A percentile compares a stretch with the other conserved stretches of the same genome.
phyloP scores from a whole-genome alignment of 2,329 filamentous ascomycete genomes.

The Camillea tinctor region DNA sequence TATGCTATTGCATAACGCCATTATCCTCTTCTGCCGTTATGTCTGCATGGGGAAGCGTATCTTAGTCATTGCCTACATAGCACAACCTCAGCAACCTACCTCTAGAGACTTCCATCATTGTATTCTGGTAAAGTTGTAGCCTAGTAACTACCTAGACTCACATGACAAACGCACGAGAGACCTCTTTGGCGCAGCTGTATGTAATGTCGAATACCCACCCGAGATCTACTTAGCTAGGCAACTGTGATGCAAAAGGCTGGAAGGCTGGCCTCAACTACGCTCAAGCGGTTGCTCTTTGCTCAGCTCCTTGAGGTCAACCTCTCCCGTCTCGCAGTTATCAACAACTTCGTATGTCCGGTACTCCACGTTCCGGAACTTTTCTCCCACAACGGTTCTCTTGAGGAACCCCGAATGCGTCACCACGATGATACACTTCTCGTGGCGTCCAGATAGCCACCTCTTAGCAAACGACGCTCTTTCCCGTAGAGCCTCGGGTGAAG shows the following conservation, averaged over 20 bases:
- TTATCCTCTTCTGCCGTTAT: too few species aligned
- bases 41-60: too few species aligned
- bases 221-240: not conserved
- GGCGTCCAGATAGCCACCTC: constrained; percentile 29
- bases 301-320: constrained; percentile 19
- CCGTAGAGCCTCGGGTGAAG: constrained; percentile 27
- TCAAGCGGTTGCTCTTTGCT: constrained; percentile 4
- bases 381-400: constrained; percentile 24
- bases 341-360: constrained; percentile 28
- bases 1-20: too few species aligned
- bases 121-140: too few species aligned
- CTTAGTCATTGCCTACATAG: too few species aligned
- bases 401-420: constrained; percentile 35
- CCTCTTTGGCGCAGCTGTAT: too few species aligned
- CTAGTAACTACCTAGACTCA: too few species aligned
- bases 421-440: constrained; percentile 31
- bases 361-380: constrained; percentile 31
- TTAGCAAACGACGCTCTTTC: constrained; percentile 27
- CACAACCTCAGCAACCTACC: too few species aligned
- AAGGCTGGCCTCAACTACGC: not conserved
- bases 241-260: not conserved
- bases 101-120: too few species aligned
- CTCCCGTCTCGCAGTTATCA: constrained; percentile 9
- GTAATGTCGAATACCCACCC: too few species aligned
- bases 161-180: too few species aligned